Conservation (phyloP, 169 alveolate genomes). For the Plasmodium fragile region DNA sequence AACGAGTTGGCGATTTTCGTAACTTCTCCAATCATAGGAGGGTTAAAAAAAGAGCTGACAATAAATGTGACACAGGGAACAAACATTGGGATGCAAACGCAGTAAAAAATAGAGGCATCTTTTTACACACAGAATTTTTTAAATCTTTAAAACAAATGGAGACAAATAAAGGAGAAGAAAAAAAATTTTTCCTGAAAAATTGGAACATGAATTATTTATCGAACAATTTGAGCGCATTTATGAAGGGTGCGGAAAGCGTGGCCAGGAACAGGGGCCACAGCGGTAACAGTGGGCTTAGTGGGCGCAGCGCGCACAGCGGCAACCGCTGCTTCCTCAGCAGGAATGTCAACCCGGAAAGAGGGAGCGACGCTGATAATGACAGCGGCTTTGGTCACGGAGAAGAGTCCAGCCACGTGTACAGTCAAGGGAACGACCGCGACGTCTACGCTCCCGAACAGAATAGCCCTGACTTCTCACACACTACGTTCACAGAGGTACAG, state of each 20-base stretch:
- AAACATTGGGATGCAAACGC: constrained; percentile 50
- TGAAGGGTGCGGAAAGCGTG: constrained; percentile 5
- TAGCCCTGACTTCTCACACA: background rate
- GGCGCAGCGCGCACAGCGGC: background rate
- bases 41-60: background rate
- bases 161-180: constrained; percentile 38
- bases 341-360: background rate
- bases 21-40: constrained; percentile 14
- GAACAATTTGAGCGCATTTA: constrained; percentile 45
- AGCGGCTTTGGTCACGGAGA: background rate
- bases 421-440: background rate
- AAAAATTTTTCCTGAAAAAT: constrained; percentile 53
- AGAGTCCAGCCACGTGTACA: background rate
- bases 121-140: background rate
- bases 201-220: constrained; percentile 70
- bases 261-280: background rate
- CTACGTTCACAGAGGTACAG: background rate
- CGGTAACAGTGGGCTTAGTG: background rate
- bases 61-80: background rate
- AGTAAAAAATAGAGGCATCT: constrained; percentile 8
- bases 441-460: background rate
- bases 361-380: background rate
- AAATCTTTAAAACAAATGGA: constrained; percentile 47
- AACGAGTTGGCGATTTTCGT: constrained; percentile 7
- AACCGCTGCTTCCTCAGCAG: background rate